These are phyloP conservation scores for Medicago arabica DNA, from an alignment of 306 rosid species.

Conservation along the genomic window DNA sequence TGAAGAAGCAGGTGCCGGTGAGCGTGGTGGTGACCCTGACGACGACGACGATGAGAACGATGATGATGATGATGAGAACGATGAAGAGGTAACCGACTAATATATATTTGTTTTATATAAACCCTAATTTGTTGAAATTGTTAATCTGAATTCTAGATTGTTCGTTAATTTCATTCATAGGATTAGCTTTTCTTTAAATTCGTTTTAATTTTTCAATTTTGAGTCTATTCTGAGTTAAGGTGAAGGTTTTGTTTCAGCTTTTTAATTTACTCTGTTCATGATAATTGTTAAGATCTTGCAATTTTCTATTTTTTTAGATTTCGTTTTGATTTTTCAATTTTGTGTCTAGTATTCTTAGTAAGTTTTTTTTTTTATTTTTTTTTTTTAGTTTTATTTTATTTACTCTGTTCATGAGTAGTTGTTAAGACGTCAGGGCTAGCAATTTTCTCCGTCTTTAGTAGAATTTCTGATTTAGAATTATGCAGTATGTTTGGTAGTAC, in stretches of 20 bases:
- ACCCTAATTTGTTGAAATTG: slow-evolving; percentile 26
- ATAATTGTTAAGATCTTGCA: not conserved
- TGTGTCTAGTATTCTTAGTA: too few species aligned
- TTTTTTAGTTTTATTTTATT: not conserved
- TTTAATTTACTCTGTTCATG: not conserved
- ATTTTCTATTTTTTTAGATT: too few species aligned
- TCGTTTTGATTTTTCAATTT: too few species aligned
- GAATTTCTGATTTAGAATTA: slow-evolving; percentile 5
- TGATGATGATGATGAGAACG: slow-evolving; percentile 28
- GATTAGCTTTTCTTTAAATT: not conserved
- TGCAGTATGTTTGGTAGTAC: not conserved
- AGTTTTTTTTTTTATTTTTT: too few species aligned
- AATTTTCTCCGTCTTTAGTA: not conserved
- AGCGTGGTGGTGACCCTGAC: slow-evolving; percentile 42
- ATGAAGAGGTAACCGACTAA: slow-evolving; percentile 45
- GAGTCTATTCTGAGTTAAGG: not conserved
- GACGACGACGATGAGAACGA: slow-evolving; percentile 43
- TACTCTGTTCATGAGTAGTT: not conserved
- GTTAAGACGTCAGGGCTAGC: not conserved
- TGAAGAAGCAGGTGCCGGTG: slow-evolving; percentile 13
- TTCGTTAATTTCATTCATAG: not conserved
- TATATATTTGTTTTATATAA: slow-evolving; percentile 24
- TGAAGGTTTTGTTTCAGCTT: not conserved
- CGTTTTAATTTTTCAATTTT: not conserved
- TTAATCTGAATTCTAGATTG: not conserved